Conservation (phyloP, 306 rosid species). For the Trifolium pratense region DNA sequence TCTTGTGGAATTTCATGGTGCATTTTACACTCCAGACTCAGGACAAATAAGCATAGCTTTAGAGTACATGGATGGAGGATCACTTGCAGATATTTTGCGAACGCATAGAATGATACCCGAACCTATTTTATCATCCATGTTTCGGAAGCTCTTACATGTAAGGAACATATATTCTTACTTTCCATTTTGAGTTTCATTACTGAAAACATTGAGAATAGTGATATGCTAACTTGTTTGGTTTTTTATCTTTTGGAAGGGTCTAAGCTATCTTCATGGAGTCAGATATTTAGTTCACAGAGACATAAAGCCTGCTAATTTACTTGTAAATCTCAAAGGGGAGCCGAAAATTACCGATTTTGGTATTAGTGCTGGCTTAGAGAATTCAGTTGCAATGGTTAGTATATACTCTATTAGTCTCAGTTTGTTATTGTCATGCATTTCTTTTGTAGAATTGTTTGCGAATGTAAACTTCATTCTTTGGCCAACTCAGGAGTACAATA, state of each 20-base stretch:
- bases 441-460: not conserved
- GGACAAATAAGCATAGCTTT: constrained; percentile 97
- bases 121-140: constrained; percentile 83
- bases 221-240: constrained; percentile 18
- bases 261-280: constrained; percentile 88
- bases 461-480: constrained; percentile 19
- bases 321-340: constrained; percentile 93
- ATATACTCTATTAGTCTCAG: constrained; percentile 8
- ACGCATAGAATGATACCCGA: constrained; percentile 73
- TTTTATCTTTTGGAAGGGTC: constrained; percentile 63
- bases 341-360: constrained; percentile 96
- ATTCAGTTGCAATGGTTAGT: constrained; percentile 95
- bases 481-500: not conserved
- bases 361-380: constrained; percentile 98
- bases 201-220: constrained; percentile 16
- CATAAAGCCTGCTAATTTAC: constrained; percentile 95
- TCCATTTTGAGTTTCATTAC: constrained; percentile 32
- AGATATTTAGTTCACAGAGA: constrained; percentile 96
- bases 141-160: constrained; percentile 87
- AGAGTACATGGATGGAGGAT: constrained; percentile 99
- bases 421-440: constrained; percentile 9
- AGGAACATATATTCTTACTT: constrained; percentile 35
- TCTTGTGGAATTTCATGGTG: constrained; percentile 96
- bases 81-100: constrained; percentile 82
- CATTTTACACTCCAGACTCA: constrained; percentile 95